These are phyloP conservation scores for Lecanosticta acicola DNA, from an alignment of 2,329 filamentous ascomycete genomes.

Conservation along the genomic window DNA sequence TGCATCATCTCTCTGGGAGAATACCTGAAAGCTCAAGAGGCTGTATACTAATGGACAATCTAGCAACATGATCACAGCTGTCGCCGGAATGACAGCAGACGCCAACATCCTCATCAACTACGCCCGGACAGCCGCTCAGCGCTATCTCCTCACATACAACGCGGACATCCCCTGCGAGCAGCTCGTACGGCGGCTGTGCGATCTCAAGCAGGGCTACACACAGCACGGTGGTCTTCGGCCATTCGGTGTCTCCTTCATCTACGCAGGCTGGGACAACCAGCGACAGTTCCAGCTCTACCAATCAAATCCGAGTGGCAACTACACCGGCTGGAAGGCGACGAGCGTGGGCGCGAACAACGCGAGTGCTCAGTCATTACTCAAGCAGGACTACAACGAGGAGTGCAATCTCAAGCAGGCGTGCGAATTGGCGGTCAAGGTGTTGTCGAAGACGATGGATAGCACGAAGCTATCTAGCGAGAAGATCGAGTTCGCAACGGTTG, in stretches of 20 bases:
- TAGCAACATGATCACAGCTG: conserved; percentile 99
- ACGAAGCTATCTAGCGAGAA: conserved; percentile 99
- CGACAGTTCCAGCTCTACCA: conserved; percentile 98
- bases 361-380: conserved; percentile 90
- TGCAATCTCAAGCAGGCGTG: conserved; percentile 95
- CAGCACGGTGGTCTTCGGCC: conserved; percentile 97
- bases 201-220: conserved; percentile 98
- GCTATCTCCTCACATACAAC: conserved; percentile 98
- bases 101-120: conserved; percentile 99
- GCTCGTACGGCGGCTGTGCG: conserved; percentile 90
- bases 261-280: conserved; percentile 93
- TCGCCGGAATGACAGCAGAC: conserved; percentile 98
- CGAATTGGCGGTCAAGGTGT: conserved; percentile 93
- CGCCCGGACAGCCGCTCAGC: conserved; percentile 91
- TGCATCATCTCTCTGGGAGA: conserved; percentile 10
- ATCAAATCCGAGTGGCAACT: conserved; percentile 97
- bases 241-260: conserved; percentile 99
- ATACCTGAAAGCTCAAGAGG: background rate
- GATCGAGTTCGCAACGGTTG: conserved; percentile 98
- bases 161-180: conserved; percentile 99
- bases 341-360: conserved; percentile 98
- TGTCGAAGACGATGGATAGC: conserved; percentile 99
- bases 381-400: conserved; percentile 99
- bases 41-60: conserved; percentile 6
- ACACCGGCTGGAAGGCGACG: conserved; percentile 98